Evolutionary conservation across 176 grass and related monocot species (phyloP).

Genomic region (Triticum monococcum): DNA sequence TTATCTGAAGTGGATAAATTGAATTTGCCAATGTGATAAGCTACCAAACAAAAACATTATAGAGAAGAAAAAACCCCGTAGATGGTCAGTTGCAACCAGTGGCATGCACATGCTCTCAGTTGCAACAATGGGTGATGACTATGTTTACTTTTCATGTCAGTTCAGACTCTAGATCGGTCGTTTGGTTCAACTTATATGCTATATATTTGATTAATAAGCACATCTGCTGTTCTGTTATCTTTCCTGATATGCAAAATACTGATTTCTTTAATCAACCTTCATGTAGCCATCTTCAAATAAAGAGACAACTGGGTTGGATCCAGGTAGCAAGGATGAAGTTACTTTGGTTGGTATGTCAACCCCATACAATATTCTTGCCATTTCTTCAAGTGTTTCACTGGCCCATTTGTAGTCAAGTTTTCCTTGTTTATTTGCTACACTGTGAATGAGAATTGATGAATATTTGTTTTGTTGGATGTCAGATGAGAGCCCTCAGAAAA

Average conservation of each 20-base stretch:
- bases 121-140: not conserved
- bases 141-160: not conserved
- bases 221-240: slow-evolving; percentile 6
- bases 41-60: not conserved
- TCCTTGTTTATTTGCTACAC: slow-evolving; percentile 16
- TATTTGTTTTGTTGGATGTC: slow-evolving; percentile 24
- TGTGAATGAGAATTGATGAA: slow-evolving; percentile 1
- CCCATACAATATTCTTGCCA: not conserved
- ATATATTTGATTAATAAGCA: not conserved
- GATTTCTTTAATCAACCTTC: slow-evolving; percentile 27
- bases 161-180: not conserved
- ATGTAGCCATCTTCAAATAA: slow-evolving; percentile 38
- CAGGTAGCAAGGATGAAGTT: slow-evolving; percentile 41
- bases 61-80: not conserved
- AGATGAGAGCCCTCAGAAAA: slow-evolving; percentile 65
- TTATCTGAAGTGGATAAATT: not conserved
- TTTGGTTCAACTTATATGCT: slow-evolving; percentile 11
- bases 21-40: not conserved
- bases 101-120: not conserved
- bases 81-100: not conserved
- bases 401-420: not conserved
- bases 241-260: slow-evolving; percentile 13
- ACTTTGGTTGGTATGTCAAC: slow-evolving; percentile 43
- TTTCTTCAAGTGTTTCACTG: slow-evolving; percentile 13
- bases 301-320: slow-evolving; percentile 28